A percentile compares a stretch with the other conserved stretches of the same genome.
These are phyloP conservation scores for Plectosphaerella sp. DNA, from an alignment of 2,329 filamentous ascomycete species.

Conservation along the genomic window DNA sequence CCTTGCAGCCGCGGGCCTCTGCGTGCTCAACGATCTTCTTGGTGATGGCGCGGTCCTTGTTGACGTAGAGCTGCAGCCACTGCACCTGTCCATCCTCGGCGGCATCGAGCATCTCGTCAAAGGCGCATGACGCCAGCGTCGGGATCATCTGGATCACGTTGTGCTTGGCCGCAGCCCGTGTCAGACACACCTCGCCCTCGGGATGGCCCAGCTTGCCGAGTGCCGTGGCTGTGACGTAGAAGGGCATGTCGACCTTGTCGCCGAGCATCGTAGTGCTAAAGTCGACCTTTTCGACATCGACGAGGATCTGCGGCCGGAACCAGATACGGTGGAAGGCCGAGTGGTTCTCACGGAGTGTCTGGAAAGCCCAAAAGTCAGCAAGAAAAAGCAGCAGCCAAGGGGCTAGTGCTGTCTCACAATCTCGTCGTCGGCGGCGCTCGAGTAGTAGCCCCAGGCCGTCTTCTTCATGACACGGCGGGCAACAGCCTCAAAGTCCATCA, in stretches of 20 bases:
- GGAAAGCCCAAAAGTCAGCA: constrained; percentile 14
- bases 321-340: constrained; percentile 93
- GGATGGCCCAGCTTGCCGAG: constrained; percentile 91
- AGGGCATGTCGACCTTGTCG: constrained; percentile 76
- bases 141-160: constrained; percentile 98
- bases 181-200: constrained; percentile 90
- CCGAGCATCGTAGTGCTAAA: constrained; percentile 92
- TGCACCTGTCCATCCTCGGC: constrained; percentile 75
- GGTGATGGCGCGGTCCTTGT: constrained; percentile 90
- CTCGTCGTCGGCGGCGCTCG: constrained; percentile 66
- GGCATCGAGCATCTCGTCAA: constrained; percentile 94
- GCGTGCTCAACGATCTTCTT: constrained; percentile 87
- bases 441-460: constrained; percentile 97
- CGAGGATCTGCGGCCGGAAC: constrained; percentile 87
- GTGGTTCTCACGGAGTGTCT: constrained; percentile 96
- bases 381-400: background rate
- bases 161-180: constrained; percentile 77
- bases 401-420: constrained; percentile 23
- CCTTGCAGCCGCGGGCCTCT: constrained; percentile 87
- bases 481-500: constrained; percentile 94
- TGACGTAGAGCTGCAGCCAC: constrained; percentile 97
- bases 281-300: constrained; percentile 86
- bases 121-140: constrained; percentile 91
- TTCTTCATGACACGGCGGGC: constrained; percentile 91
- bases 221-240: constrained; percentile 95